Conservation (phyloP, 371 early-diverging fungal species). For the Mortierella sp. region DNA sequence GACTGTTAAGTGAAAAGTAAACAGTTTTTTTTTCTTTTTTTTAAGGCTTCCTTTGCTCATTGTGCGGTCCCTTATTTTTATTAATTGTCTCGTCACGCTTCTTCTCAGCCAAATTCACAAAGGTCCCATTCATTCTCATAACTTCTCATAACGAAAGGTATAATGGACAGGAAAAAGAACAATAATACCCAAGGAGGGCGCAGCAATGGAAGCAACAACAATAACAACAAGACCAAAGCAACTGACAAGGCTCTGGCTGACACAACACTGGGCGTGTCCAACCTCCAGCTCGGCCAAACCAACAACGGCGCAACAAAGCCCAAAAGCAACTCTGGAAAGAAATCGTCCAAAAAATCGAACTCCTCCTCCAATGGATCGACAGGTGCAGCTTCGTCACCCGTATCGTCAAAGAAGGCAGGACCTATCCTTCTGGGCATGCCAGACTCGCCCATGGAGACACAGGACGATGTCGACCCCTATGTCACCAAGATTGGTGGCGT, state of each 20-base stretch:
- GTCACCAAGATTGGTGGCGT: slow-evolving; percentile 80
- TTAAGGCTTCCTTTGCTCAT: neutral
- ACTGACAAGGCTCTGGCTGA: slow-evolving; percentile 7
- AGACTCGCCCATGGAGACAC: slow-evolving; percentile 68
- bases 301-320: slow-evolving; percentile 6
- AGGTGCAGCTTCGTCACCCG: slow-evolving; percentile 5
- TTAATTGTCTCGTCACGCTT: neutral
- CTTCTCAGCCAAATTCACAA: neutral
- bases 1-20: slow-evolving; percentile 5
- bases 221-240: slow-evolving; percentile 11
- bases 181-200: neutral
- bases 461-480: slow-evolving; percentile 73
- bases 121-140: neutral
- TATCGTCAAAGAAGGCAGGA: slow-evolving; percentile 40
- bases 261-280: slow-evolving; percentile 19
- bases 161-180: slow-evolving; percentile 12
- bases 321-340: slow-evolving; percentile 37
- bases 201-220: slow-evolving; percentile 5
- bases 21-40: slow-evolving; percentile 12
- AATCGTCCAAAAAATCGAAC: slow-evolving; percentile 5
- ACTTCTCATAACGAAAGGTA: neutral
- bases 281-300: slow-evolving; percentile 23
- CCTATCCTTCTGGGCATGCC: slow-evolving; percentile 74
- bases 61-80: neutral
- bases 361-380: slow-evolving; percentile 8